phyloP scores from a whole-genome alignment of 2,329 filamentous ascomycete species.

The Blumeria hordei region DNA sequence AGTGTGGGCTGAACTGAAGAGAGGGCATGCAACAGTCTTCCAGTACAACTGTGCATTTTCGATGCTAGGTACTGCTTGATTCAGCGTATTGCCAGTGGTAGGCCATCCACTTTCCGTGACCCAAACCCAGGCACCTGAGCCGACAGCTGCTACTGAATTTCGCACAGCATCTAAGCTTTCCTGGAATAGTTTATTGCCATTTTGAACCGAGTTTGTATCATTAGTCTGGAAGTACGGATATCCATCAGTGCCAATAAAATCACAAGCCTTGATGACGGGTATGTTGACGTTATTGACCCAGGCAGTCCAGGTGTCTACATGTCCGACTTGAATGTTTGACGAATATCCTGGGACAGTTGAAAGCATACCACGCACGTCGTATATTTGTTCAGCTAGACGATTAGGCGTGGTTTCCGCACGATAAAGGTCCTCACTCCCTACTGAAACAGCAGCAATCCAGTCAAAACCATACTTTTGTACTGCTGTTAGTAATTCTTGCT shows the following conservation, averaged over 20 bases:
- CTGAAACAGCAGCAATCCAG: conserved; percentile 38
- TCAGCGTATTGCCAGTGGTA: conserved; percentile 25
- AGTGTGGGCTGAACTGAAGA: conserved; percentile 27
- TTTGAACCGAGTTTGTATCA: conserved; percentile 29
- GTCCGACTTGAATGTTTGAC: conserved; percentile 31
- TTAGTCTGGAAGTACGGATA: conserved; percentile 41
- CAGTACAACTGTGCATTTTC: conserved; percentile 40
- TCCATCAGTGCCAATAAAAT: conserved; percentile 40
- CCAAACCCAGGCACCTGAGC: conserved; percentile 30
- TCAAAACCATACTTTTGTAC: conserved; percentile 29
- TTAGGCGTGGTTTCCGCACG: conserved; percentile 21
- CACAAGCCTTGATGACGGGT: conserved; percentile 33
- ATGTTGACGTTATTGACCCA: conserved; percentile 35
- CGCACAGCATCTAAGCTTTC: conserved; percentile 13
- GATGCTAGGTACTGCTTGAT: conserved; percentile 27
- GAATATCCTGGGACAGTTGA: conserved; percentile 21
- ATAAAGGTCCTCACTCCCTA: conserved; percentile 46
- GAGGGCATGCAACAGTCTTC: conserved; percentile 32
- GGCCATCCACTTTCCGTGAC: conserved; percentile 46
- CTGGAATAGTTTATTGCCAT: conserved; percentile 29
- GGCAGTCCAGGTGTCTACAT: conserved; percentile 44
- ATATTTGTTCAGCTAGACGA: conserved; percentile 21
- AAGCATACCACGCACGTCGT: conserved; percentile 27
- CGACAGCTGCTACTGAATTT: conserved; percentile 18
- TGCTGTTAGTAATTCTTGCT: conserved; percentile 31